Conservation (phyloP, 73 alveolate genomes). For the Tetrahymena borealis region DNA sequence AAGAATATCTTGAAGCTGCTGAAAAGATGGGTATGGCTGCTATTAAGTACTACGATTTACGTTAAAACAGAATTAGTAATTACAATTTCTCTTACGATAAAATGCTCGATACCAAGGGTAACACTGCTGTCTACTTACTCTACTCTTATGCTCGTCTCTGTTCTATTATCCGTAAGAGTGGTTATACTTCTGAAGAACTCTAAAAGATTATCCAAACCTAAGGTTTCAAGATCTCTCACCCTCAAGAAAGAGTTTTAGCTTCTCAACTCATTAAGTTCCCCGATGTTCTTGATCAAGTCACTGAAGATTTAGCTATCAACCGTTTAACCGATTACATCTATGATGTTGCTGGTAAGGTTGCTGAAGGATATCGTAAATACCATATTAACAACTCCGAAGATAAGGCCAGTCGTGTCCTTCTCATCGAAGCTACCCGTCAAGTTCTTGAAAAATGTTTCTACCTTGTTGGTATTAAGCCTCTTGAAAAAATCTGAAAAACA, state of each 20-base stretch:
- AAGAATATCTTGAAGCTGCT: constrained; percentile 73
- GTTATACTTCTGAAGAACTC: constrained; percentile 28
- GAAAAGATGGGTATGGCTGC: constrained; percentile 96
- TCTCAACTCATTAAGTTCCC: constrained; percentile 77
- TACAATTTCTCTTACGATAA: constrained; percentile 90
- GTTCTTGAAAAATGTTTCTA: constrained; percentile 50
- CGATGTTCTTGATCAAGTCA: constrained; percentile 88
- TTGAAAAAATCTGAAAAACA: constrained; percentile 63
- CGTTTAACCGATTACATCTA: constrained; percentile 88
- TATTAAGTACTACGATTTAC: constrained; percentile 95
- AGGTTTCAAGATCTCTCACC: constrained; percentile 40
- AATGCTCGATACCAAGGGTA: constrained; percentile 99
- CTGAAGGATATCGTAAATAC: constrained; percentile 60
- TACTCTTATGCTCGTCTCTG: constrained; percentile 97
- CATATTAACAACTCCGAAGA: constrained; percentile 84
- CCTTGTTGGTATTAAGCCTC: constrained; percentile 71
- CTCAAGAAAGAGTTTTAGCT: constrained; percentile 85
- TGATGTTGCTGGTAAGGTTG: constrained; percentile 89
- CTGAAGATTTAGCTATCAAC: constrained; percentile 86
- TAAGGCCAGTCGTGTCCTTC: constrained; percentile 53
- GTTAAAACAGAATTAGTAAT: constrained; percentile 90
- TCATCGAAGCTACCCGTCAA: constrained; percentile 60
- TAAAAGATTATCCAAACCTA: constrained; percentile 45
- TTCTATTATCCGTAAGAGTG: constrained; percentile 90
- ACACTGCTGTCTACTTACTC: constrained; percentile 98